Conservation (phyloP, 108 stramenopile genomes). For the Cyclotella atomus region DNA sequence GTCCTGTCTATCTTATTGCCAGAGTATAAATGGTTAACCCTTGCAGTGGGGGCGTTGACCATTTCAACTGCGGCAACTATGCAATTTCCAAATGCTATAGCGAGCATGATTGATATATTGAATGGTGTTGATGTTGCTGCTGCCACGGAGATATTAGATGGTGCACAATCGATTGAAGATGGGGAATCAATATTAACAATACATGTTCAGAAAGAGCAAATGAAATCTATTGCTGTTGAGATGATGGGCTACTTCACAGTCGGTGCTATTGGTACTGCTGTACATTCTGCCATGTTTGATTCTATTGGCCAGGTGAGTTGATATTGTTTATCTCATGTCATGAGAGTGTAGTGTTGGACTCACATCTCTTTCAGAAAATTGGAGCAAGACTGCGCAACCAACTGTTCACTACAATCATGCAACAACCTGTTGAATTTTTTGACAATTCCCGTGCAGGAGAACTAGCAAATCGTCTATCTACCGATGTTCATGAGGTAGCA, state of each 20-base stretch:
- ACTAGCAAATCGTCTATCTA: conserved; percentile 49
- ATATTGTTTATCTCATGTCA: background rate
- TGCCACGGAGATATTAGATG: conserved; percentile 24
- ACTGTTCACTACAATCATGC: conserved; percentile 37
- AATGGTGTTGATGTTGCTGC: conserved; percentile 8
- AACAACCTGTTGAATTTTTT: conserved; percentile 40
- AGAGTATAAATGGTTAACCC: conserved; percentile 22
- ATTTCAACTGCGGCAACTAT: conserved; percentile 46
- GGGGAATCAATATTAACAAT: no score
- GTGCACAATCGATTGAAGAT: no score
- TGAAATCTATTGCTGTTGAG: conserved; percentile 29
- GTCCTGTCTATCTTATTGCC: conserved; percentile 39
- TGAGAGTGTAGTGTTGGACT: no score
- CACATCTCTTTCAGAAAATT: conserved; percentile 16
- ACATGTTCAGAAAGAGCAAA: conserved; percentile 16
- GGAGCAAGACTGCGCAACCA: conserved; percentile 40
- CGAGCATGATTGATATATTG: conserved; percentile 47
- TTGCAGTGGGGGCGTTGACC: conserved; percentile 37
- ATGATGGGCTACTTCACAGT: conserved; percentile 41
- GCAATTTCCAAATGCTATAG: conserved; percentile 48
- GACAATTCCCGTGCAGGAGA: conserved; percentile 46
- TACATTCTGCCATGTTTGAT: conserved; percentile 43
- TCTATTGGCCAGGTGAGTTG: conserved; percentile 31
- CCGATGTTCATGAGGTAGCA: conserved; percentile 52
- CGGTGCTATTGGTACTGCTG: conserved; percentile 32